Evolutionary conservation across 225 moss, liverwort and hornwort species (phyloP), one percentile per base, ranked within the genome.

Genomic region (Bryoerythrophyllum caledonicum): DNA sequence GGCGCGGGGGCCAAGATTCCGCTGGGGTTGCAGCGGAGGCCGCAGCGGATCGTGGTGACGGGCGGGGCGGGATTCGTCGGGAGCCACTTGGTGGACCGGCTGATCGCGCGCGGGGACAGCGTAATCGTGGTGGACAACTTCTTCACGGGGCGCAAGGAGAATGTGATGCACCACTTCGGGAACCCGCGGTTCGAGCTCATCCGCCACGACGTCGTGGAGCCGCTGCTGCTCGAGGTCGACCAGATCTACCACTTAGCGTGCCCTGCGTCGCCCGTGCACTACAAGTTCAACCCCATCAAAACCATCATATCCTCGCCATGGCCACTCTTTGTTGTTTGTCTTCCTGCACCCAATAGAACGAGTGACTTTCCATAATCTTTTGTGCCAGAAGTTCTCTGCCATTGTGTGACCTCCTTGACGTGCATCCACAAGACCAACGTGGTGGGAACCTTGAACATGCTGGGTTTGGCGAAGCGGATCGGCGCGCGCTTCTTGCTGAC

Each of bases 281-380:
- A 90, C 37, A 90, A 90, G 85, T 83, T 78, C 66, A 90, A 90
- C 49, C 90, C 90, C 51, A 83, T 90, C 82, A 90, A 90, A 85
- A 87, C 87, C 0, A 90, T 87, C 79, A 89, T 89, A 89, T 89
- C 89, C 89, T 79, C 20, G 25, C 19, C 17, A 38, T 38, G 38
- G 38, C 17, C 48, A 19, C 19, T 19, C 9, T 38, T n/a, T 49
- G 38, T 16, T 43, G 11, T 48, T 48, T 27, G 7, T 58, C 20
- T 27, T 71, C 25, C 26, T 58, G 58, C 40, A 70, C 30, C 30
- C 30, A 30, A 30, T 4, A 30, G 30, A 30, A 30, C 30, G 30
- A 30, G 30, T 30, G 30, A 30, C 30, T 30, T 57, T 57, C 5
- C 57, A 38, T 26, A 10, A 15, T 13, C 35, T 34, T 73, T 25